phyloP scores from a whole-genome alignment of 805 yeast genomes.

The Torulaspora microellipsoides region DNA sequence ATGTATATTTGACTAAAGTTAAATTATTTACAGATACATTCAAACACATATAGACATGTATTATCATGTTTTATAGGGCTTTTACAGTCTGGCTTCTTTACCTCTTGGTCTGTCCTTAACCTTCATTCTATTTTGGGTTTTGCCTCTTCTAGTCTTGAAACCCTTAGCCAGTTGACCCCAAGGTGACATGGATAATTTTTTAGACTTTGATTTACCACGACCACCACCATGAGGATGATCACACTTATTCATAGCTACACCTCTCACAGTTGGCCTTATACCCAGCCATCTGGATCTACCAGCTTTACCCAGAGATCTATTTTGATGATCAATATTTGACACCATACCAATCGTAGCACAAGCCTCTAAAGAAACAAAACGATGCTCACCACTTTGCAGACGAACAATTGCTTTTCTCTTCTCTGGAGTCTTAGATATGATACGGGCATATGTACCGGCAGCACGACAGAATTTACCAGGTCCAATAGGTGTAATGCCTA shows the following conservation, averaged over 20 bases:
- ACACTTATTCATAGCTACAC: constrained; percentile 95
- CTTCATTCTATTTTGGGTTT: constrained; percentile 75
- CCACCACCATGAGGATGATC: constrained; percentile 99
- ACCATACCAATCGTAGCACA: constrained; percentile 93
- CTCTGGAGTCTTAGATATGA: constrained; percentile 72
- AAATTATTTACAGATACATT: constrained; percentile 12
- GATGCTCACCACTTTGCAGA: constrained; percentile 88
- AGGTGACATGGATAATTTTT: constrained; percentile 88
- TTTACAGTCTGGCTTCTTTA: constrained; percentile 35
- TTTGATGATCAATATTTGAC: constrained; percentile 89
- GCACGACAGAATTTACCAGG: constrained; percentile 86
- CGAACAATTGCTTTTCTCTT: constrained; percentile 70
- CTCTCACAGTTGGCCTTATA: constrained; percentile 91
- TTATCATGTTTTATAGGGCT: background rate
- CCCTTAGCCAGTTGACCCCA: constrained; percentile 95
- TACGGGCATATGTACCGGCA: constrained; percentile 91
- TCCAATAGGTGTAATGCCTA: constrained; percentile 73
- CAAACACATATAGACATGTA: background rate
- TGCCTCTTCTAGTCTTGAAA: constrained; percentile 90
- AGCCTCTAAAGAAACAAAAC: constrained; percentile 79
- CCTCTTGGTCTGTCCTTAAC: constrained; percentile 91
- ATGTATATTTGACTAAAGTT: background rate
- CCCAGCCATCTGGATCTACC: constrained; percentile 93
- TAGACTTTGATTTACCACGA: constrained; percentile 97
- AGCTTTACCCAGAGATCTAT: constrained; percentile 88